These are phyloP conservation scores for Thielaviopsis cerberus DNA, from an alignment of 2,329 filamentous ascomycete species.

Conservation along the genomic window DNA sequence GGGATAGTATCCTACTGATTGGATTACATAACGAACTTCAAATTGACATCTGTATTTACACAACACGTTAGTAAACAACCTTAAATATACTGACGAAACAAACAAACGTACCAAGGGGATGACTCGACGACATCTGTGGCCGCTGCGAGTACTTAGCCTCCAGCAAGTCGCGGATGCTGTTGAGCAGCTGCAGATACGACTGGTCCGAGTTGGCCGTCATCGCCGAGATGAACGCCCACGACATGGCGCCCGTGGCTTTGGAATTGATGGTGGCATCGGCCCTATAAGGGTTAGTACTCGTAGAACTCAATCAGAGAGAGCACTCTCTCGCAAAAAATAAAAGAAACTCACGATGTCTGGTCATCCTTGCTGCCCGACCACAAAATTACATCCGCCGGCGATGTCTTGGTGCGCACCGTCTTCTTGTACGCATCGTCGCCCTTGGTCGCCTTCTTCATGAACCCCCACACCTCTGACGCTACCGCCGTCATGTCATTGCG, in stretches of 20 bases:
- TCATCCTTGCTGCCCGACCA: constrained; percentile 93
- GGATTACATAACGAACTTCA: constrained; percentile 12
- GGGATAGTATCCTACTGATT: no score
- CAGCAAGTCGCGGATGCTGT: constrained; percentile 83
- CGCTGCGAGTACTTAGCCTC: constrained; percentile 79
- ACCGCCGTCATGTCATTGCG: constrained; percentile 70
- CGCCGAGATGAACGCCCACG: constrained; percentile 83
- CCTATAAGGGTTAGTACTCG: constrained; percentile 25
- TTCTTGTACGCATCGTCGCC: constrained; percentile 61
- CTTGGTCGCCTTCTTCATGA: constrained; percentile 51
- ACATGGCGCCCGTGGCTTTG: constrained; percentile 93
- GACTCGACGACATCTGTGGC: constrained; percentile 88
- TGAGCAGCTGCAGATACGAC: constrained; percentile 87
- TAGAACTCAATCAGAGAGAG: no score
- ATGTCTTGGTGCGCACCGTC: constrained; percentile 76
- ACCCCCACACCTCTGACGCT: constrained; percentile 57
- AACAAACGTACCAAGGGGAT: constrained; percentile 61
- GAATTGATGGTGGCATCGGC: constrained; percentile 77
- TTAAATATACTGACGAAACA: not conserved
- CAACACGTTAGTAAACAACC: not conserved
- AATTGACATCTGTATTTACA: constrained; percentile 10
- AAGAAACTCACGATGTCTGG: constrained; percentile 54
- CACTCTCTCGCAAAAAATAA: no score
- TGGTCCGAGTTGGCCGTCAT: constrained; percentile 87
- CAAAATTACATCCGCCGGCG: constrained; percentile 89